phyloP scores from a whole-genome alignment of 1,284 basidiomycete genomes.

The Vanrija sp. region DNA sequence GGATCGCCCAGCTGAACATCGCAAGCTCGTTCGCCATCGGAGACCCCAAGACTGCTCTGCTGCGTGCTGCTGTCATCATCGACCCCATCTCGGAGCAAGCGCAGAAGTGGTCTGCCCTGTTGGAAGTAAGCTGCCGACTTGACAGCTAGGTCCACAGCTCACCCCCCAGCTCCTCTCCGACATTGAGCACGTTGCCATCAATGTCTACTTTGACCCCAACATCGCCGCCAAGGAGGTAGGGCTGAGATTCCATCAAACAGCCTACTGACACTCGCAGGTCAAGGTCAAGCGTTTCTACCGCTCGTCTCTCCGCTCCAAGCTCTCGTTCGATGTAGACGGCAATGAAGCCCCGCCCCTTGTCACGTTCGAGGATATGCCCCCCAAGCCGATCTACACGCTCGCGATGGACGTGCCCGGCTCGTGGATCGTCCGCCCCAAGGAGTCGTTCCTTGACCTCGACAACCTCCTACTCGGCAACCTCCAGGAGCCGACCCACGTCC shows the following conservation, averaged over 20 bases:
- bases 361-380: conserved; percentile 52
- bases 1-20: too few species aligned
- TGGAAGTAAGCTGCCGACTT: conserved; percentile 56
- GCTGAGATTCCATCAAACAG: conserved; percentile 15
- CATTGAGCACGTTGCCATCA: conserved; percentile 57
- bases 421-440: conserved; percentile 86
- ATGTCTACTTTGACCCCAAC: conserved; percentile 71
- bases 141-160: not conserved
- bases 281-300: conserved; percentile 94
- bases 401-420: conserved; percentile 82
- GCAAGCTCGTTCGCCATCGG: conserved; percentile 66
- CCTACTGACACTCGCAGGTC: conserved; percentile 54
- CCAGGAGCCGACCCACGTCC: conserved; percentile 59
- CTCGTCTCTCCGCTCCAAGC: conserved; percentile 60
- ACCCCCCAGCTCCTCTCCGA: conserved; percentile 46
- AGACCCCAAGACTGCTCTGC: conserved; percentile 61
- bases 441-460: conserved; percentile 89
- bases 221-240: conserved; percentile 60
- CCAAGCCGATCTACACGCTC: conserved; percentile 77
- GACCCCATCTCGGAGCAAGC: conserved; percentile 81
- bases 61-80: conserved; percentile 69
- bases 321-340: conserved; percentile 65
- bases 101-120: conserved; percentile 75
- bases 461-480: conserved; percentile 79
- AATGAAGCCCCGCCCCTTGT: conserved; percentile 49